Percentiles rank a stretch among this genome's conserved stretches.
Evolutionary conservation across 331 rosid species (phyloP).

Genomic region (Spiraea crenata): DNA sequence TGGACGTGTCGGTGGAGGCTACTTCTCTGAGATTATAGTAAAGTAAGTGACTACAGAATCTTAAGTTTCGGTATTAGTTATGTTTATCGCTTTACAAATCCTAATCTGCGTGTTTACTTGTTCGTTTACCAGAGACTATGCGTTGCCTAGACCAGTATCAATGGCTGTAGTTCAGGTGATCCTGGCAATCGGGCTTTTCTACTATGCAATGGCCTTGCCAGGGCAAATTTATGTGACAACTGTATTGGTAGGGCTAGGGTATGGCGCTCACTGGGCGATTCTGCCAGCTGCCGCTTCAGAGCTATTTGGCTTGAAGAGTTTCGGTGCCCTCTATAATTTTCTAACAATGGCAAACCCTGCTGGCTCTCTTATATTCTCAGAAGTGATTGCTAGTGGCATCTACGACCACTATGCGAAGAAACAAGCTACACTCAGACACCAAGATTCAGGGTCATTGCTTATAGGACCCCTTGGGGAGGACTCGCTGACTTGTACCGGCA

Average conservation of each 20-base stretch:
- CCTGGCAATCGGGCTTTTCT: slow-evolving; percentile 61
- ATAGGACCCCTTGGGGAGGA: slow-evolving; percentile 7
- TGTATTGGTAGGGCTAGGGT: slow-evolving; percentile 57
- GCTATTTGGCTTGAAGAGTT: slow-evolving; percentile 68
- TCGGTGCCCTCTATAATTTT: slow-evolving; percentile 68
- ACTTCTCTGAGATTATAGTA: slow-evolving; percentile 58
- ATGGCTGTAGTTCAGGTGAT: slow-evolving; percentile 48
- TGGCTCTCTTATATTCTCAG: slow-evolving; percentile 68
- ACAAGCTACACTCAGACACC: slow-evolving; percentile 39
- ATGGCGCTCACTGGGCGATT: slow-evolving; percentile 77
- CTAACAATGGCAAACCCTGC: slow-evolving; percentile 56
- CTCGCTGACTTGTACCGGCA: slow-evolving; percentile 42
- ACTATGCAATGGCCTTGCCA: slow-evolving; percentile 50
- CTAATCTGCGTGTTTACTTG: slow-evolving; percentile 5
- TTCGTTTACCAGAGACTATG: slow-evolving; percentile 43
- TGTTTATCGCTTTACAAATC: neutral
- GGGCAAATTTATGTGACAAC: slow-evolving; percentile 64
- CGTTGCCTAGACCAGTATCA: slow-evolving; percentile 55
- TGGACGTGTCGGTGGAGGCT: slow-evolving; percentile 79
- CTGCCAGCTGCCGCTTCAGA: slow-evolving; percentile 62
- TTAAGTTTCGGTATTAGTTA: neutral
- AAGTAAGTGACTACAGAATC: slow-evolving; percentile 30
- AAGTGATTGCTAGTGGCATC: slow-evolving; percentile 57
- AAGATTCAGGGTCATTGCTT: slow-evolving; percentile 4
- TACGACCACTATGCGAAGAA: slow-evolving; percentile 67